phyloP scores from a whole-genome alignment of 1,284 basidiomycete species.

The Puccinia polysora region DNA sequence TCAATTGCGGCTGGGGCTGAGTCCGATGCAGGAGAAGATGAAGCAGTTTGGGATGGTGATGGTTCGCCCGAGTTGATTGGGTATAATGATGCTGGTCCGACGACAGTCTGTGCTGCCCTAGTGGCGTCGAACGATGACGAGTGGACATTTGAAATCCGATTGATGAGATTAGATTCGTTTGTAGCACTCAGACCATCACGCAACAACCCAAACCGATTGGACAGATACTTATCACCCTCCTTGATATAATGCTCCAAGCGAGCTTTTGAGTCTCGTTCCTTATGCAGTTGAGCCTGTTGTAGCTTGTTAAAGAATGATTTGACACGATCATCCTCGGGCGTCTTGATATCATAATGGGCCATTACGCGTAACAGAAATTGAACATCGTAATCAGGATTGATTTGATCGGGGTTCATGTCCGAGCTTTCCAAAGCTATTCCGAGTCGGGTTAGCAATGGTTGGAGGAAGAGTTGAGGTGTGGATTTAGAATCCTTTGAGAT shows the following conservation, averaged over 20 bases:
- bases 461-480: not conserved
- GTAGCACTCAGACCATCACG: conserved; percentile 11
- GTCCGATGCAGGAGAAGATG: not conserved
- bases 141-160: not conserved
- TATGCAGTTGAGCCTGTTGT: not conserved
- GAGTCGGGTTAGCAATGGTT: conserved; percentile 16
- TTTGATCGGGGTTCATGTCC: not conserved
- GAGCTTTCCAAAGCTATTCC: conserved; percentile 1
- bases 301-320: conserved; percentile 20
- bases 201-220: conserved; percentile 35
- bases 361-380: conserved; percentile 23
- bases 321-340: not conserved
- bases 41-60: not conserved
- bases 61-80: not conserved
- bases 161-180: not conserved
- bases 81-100: not conserved
- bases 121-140: not conserved
- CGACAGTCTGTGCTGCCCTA: not conserved
- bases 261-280: not conserved
- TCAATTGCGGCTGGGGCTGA: too few relatives aligned
- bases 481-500: not conserved
- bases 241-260: conserved; percentile 31
- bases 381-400: conserved; percentile 11
- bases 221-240: conserved; percentile 24
- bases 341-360: conserved; percentile 4